A percentile compares a stretch with the other conserved stretches of the same genome.
phyloP scores from a whole-genome alignment of 257 asterid species.

The Ilex aquifolium region DNA sequence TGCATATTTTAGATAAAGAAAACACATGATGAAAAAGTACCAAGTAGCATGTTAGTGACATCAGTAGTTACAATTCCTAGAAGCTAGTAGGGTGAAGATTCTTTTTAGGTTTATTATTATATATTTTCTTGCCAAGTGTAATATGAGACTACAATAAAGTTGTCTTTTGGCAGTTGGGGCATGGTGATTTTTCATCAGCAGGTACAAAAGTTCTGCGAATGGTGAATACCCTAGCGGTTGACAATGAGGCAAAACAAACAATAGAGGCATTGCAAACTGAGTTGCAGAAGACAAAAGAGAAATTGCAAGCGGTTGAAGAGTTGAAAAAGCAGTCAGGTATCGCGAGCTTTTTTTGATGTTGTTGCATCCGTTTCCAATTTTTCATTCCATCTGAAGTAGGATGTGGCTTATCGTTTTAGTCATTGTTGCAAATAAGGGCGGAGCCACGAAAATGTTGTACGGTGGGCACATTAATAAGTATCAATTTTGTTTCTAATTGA shows the following conservation, averaged over 20 bases:
- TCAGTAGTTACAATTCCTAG: too few relatives aligned
- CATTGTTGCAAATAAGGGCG: not conserved
- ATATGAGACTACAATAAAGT: not conserved
- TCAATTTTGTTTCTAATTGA: too few relatives aligned
- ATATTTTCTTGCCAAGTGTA: too few relatives aligned
- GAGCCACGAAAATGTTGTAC: not conserved
- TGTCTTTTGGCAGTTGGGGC: slow-evolving; percentile 66
- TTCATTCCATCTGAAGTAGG: not conserved
- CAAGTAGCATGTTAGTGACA: too few relatives aligned
- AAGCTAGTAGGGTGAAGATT: too few relatives aligned
- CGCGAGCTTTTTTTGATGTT: slow-evolving; percentile 12
- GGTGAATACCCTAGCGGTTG: slow-evolving; percentile 90
- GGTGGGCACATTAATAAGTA: not conserved
- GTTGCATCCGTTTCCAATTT: slow-evolving; percentile 4
- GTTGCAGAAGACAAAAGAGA: slow-evolving; percentile 86
- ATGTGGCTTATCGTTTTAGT: not conserved
- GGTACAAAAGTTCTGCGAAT: slow-evolving; percentile 90
- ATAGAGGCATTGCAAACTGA: slow-evolving; percentile 94
- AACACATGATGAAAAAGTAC: too few relatives aligned
- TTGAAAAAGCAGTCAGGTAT: slow-evolving; percentile 83
- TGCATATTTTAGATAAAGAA: not conserved
- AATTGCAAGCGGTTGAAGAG: slow-evolving; percentile 91
- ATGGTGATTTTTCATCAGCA: slow-evolving; percentile 91
- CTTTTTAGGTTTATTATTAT: too few relatives aligned
- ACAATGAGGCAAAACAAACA: slow-evolving; percentile 88